Evolutionary conservation across 2,329 filamentous ascomycete species (phyloP).

Genomic region (Fusarium sp.): DNA sequence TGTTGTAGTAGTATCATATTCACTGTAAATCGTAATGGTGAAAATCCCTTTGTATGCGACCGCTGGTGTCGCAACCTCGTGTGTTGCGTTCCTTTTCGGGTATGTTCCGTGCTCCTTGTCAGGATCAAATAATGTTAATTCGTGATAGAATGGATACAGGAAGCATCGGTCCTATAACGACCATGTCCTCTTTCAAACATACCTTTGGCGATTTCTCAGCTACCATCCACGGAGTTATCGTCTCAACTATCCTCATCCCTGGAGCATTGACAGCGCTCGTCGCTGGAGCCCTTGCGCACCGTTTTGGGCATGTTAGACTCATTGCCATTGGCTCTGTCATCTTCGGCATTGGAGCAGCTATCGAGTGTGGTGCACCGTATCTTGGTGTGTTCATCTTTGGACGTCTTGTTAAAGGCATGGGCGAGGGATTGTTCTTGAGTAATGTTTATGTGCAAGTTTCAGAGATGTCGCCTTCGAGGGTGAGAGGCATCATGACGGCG

Average conservation of each 20-base stretch:
- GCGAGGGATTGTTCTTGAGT: slow-evolving; percentile 67
- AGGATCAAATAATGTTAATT: too few species aligned
- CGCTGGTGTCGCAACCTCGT: slow-evolving; percentile 47
- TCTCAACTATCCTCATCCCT: slow-evolving; percentile 69
- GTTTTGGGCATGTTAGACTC: slow-evolving; percentile 63
- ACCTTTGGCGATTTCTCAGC: slow-evolving; percentile 65
- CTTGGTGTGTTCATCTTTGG: slow-evolving; percentile 66
- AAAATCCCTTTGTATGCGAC: slow-evolving; percentile 45
- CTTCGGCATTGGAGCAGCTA: slow-evolving; percentile 63
- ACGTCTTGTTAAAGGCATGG: slow-evolving; percentile 65
- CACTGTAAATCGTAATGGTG: neutral
- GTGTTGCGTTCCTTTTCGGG: slow-evolving; percentile 50
- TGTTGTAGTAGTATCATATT: neutral
- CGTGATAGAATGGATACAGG: slow-evolving; percentile 54
- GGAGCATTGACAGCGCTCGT: slow-evolving; percentile 69
- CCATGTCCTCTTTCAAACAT: slow-evolving; percentile 63
- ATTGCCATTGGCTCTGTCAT: slow-evolving; percentile 64
- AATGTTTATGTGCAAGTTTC: slow-evolving; percentile 65
- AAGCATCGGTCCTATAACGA: slow-evolving; percentile 68
- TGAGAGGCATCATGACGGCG: slow-evolving; percentile 63
- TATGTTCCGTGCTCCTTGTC: too few species aligned
- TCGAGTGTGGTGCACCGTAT: slow-evolving; percentile 51
- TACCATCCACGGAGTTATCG: slow-evolving; percentile 67
- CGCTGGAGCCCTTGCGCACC: slow-evolving; percentile 65
- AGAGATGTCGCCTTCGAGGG: slow-evolving; percentile 66